Conservation (phyloP, 306 rosid species). For the Quercus dentata region DNA sequence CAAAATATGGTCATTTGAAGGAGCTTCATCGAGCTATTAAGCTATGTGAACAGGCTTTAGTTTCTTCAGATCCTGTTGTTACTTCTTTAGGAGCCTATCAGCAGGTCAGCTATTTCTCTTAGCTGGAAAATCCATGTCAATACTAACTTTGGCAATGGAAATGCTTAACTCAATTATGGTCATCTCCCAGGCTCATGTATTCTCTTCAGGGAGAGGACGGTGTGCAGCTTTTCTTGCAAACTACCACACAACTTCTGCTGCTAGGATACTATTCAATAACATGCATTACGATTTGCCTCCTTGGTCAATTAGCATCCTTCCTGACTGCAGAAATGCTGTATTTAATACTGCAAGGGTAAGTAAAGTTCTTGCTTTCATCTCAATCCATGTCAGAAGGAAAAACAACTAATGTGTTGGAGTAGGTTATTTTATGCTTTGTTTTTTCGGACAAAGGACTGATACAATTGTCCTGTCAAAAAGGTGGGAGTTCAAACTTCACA, state of each 20-base stretch:
- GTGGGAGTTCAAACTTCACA: conserved; percentile 67
- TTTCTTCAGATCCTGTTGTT: conserved; percentile 75
- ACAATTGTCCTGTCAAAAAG: conserved; percentile 41
- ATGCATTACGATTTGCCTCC: conserved; percentile 74
- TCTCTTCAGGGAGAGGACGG: conserved; percentile 48
- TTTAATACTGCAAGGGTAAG: conserved; percentile 90
- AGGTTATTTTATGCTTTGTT: conserved; percentile 11
- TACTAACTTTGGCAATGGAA: conserved; percentile 3
- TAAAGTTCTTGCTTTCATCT: neutral
- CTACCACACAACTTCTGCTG: conserved; percentile 50
- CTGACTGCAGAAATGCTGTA: conserved; percentile 73
- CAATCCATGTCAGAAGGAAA: neutral
- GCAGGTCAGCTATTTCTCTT: conserved; percentile 52
- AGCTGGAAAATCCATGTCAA: neutral
- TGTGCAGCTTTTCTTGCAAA: conserved; percentile 95
- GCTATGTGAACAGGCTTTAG: conserved; percentile 76
- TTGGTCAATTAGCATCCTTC: conserved; percentile 98
- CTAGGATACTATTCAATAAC: conserved; percentile 67
- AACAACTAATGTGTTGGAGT: conserved; percentile 2
- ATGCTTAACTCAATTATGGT: conserved; percentile 18
- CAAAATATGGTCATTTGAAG: conserved; percentile 83
- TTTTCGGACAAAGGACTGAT: conserved; percentile 19
- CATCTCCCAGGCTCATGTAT: conserved; percentile 69
- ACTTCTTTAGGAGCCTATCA: conserved; percentile 74
- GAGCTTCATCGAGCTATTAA: conserved; percentile 82